Conservation (phyloP, 2,329 filamentous ascomycete genomes). For the Cercospora sesami region DNA sequence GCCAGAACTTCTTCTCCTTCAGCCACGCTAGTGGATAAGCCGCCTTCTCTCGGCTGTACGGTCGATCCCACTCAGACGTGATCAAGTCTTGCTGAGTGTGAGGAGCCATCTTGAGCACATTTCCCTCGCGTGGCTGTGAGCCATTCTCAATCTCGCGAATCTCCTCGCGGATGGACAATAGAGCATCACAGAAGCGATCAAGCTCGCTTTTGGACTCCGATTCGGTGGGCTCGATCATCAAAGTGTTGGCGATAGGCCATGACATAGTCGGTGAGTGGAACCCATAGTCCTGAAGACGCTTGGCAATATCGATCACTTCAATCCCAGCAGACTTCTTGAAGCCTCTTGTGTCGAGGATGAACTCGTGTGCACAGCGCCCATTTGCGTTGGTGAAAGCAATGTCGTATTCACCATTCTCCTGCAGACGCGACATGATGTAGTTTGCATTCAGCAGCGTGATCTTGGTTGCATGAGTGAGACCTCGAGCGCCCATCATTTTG, state of each 20-base stretch:
- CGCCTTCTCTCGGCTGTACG: constrained; percentile 77
- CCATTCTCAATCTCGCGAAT: constrained; percentile 83
- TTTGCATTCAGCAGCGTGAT: constrained; percentile 94
- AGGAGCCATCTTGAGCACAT: constrained; percentile 85
- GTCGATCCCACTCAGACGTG: constrained; percentile 73
- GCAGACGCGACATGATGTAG: constrained; percentile 87
- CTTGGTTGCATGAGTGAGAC: constrained; percentile 85
- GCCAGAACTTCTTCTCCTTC: constrained; percentile 98
- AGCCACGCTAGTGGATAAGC: constrained; percentile 83
- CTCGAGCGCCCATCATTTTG: constrained; percentile 82
- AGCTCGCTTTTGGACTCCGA: constrained; percentile 89
- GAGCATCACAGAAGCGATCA: constrained; percentile 86
- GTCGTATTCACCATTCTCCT: constrained; percentile 69
- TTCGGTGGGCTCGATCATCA: constrained; percentile 98
- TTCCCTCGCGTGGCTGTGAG: constrained; percentile 69
- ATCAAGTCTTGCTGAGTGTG: constrained; percentile 83
- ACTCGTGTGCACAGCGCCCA: constrained; percentile 91
- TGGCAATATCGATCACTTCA: constrained; percentile 92
- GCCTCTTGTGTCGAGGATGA: constrained; percentile 84
- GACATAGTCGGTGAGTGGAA: constrained; percentile 98
- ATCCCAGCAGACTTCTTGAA: constrained; percentile 82
- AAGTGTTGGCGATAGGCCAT: constrained; percentile 90
- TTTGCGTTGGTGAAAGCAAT: constrained; percentile 92
- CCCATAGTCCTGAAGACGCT: constrained; percentile 93
- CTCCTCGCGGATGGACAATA: constrained; percentile 82